Percentiles rank a stretch among this genome's conserved stretches.
Evolutionary conservation across 2,329 filamentous ascomycete genomes (phyloP).

Genomic region (Pyrenophora tritici-repentis): DNA sequence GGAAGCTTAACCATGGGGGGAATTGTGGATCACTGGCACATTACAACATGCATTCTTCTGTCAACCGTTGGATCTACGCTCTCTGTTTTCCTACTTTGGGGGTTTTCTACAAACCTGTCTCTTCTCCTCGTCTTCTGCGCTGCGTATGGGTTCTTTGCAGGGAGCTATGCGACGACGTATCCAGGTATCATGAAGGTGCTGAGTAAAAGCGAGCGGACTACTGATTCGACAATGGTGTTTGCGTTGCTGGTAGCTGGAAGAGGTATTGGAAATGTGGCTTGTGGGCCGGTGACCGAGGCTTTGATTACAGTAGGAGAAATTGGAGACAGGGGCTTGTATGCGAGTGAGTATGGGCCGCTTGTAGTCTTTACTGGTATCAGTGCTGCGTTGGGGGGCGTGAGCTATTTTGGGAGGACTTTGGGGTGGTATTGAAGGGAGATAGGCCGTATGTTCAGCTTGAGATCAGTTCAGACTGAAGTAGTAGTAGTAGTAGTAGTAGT

Average conservation of each 20-base stretch:
- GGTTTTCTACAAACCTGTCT: slow-evolving; percentile 45
- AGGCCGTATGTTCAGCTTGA: too few relatives aligned
- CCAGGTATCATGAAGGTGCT: slow-evolving; percentile 35
- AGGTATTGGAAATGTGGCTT: slow-evolving; percentile 56
- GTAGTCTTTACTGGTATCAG: slow-evolving; percentile 49
- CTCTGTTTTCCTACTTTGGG: slow-evolving; percentile 51
- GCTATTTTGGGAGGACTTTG: background rate
- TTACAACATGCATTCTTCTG: slow-evolving; percentile 44
- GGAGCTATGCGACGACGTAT: slow-evolving; percentile 34
- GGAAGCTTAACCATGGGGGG: slow-evolving; percentile 43
- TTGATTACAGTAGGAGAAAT: slow-evolving; percentile 38
- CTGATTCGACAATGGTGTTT: slow-evolving; percentile 54
- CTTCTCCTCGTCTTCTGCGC: slow-evolving; percentile 39
- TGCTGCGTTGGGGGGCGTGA: slow-evolving; percentile 24
- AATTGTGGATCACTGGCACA: slow-evolving; percentile 49
- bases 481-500: too few relatives aligned
- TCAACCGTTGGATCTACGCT: background rate
- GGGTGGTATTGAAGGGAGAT: background rate
- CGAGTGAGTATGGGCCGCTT: slow-evolving; percentile 46
- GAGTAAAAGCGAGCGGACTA: slow-evolving; percentile 21
- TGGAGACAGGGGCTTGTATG: slow-evolving; percentile 39
- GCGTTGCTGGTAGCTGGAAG: slow-evolving; percentile 53
- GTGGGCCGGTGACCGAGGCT: slow-evolving; percentile 56
- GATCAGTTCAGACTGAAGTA: too few relatives aligned
- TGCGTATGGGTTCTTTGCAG: slow-evolving; percentile 44